Evolutionary conservation across 2,329 filamentous ascomycete genomes (phyloP).

Genomic region (Neopestalotiopsis sp.): DNA sequence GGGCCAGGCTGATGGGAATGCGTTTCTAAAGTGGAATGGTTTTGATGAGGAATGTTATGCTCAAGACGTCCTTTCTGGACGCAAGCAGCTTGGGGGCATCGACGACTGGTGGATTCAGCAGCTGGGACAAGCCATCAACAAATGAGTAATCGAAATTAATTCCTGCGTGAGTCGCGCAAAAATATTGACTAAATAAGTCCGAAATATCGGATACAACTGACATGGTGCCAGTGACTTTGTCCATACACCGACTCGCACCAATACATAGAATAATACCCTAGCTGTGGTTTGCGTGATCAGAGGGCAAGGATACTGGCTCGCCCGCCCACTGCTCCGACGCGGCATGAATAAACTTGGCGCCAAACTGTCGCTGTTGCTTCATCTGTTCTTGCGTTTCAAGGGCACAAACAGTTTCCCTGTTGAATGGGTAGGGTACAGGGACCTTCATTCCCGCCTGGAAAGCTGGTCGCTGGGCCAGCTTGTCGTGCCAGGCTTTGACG

Average conservation of each 20-base stretch:
- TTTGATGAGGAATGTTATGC: conserved; percentile 39
- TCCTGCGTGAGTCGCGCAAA: neutral
- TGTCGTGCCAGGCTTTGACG: conserved; percentile 22
- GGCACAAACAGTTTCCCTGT: neutral
- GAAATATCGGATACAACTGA: no score
- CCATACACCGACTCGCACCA: no score
- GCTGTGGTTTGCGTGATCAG: conserved; percentile 13
- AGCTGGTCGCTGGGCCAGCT: conserved; percentile 16
- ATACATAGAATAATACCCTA: neutral
- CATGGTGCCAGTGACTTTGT: no score
- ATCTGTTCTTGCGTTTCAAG: neutral
- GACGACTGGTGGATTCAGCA: conserved; percentile 16
- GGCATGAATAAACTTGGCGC: neutral
- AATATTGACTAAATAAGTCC: no score
- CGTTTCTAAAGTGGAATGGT: conserved; percentile 31
- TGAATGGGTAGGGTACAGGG: conserved; percentile 16
- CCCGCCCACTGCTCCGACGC: neutral
- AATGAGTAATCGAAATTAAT: neutral
- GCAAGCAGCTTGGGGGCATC: conserved; percentile 1
- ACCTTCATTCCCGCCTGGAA: conserved; percentile 21
- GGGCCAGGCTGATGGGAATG: conserved; percentile 33
- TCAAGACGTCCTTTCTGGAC: conserved; percentile 26
- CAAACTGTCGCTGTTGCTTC: neutral
- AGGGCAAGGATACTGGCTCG: neutral
- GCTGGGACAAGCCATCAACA: neutral